Conservation (phyloP, 2,329 filamentous ascomycete genomes). For the Penicillium sp. region DNA sequence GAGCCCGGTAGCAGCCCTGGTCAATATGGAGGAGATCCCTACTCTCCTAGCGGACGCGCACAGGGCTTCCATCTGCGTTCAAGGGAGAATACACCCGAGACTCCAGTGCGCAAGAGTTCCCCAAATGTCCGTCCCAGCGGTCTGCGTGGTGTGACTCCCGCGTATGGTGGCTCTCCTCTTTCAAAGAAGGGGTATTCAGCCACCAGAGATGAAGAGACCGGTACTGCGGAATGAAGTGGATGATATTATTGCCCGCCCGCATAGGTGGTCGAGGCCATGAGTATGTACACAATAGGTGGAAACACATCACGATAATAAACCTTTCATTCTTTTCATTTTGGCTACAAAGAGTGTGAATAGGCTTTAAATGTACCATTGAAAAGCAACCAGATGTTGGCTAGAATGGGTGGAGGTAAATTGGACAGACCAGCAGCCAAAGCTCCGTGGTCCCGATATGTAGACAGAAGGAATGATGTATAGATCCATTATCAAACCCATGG, state of each 20-base stretch:
- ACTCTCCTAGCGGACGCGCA: constrained; percentile 29
- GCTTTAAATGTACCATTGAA: neutral
- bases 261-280: no score
- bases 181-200: constrained; percentile 32
- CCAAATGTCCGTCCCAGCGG: constrained; percentile 24
- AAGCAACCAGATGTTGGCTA: no score
- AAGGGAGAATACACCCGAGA: constrained; percentile 36
- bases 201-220: constrained; percentile 33
- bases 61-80: constrained; percentile 34
- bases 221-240: constrained; percentile 21
- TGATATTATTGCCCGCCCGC: neutral
- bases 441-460: constrained; percentile 11
- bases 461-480: constrained; percentile 17
- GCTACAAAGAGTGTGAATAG: neutral
- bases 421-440: neutral
- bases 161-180: constrained; percentile 36
- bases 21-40: constrained; percentile 27
- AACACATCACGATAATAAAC: no score
- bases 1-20: constrained; percentile 28
- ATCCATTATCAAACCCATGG: constrained; percentile 12
- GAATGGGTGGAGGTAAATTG: neutral
- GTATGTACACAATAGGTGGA: no score
- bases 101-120: constrained; percentile 24
- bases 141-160: constrained; percentile 25
- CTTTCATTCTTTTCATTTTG: neutral